Evolutionary conservation across 78 protist genomes (phyloP).

Genomic region (Cavenderia fasciculata): DNA sequence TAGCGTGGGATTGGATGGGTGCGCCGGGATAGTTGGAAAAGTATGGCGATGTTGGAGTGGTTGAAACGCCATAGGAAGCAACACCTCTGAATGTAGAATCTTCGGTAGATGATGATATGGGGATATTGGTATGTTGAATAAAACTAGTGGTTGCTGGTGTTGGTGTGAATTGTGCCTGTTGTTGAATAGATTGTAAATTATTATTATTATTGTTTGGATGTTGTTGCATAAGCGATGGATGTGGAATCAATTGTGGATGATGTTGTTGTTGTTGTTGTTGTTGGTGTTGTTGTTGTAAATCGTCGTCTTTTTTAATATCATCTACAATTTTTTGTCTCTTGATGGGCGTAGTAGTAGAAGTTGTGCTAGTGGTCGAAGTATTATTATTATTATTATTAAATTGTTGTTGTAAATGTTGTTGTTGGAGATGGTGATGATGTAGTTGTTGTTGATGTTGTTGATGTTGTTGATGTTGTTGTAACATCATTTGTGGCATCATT

Average conservation of each 20-base stretch:
- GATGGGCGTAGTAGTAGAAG: neutral
- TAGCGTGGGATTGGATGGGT: neutral
- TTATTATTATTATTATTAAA: neutral
- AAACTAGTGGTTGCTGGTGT: neutral
- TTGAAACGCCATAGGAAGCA: conserved; percentile 49
- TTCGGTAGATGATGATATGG: neutral
- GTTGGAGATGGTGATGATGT: neutral
- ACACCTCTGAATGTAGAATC: conserved; percentile 48
- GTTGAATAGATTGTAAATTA: neutral
- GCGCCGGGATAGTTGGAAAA: neutral
- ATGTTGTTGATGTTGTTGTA: conserved; percentile 14
- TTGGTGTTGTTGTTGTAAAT: conserved; percentile 7
- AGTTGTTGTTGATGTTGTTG: neutral
- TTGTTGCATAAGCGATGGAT: neutral
- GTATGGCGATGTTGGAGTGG: conserved; percentile 27
- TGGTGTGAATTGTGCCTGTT: neutral
- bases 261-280: conserved; percentile 4
- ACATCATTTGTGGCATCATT: neutral
- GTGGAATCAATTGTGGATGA: conserved; percentile 1
- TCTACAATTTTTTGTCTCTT: neutral
- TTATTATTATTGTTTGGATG: neutral
- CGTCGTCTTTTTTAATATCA: neutral
- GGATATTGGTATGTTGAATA: neutral
- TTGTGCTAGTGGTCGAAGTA: neutral
- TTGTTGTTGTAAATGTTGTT: conserved; percentile 21